These are phyloP conservation scores for Termitomyces sp. DNA, from an alignment of 768 basidiomycete species.

Conservation along the genomic window DNA sequence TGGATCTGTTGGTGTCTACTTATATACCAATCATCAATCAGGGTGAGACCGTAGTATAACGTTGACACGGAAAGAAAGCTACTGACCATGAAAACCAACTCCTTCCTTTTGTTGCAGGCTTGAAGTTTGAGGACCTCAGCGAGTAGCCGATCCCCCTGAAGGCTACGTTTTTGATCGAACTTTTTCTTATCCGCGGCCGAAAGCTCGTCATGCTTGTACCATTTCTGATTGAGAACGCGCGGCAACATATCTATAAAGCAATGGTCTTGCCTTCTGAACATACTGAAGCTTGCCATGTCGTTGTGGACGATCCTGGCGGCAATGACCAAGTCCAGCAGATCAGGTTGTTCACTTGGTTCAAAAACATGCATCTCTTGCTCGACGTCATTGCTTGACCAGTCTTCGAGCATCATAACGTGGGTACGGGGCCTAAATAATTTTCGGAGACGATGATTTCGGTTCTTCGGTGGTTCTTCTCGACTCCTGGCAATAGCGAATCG, in stretches of 20 bases:
- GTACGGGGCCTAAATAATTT: neutral
- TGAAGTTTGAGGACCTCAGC: conserved; percentile 1
- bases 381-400: neutral
- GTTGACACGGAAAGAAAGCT: neutral
- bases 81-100: neutral
- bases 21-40: too few species aligned
- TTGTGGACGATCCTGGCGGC: conserved; percentile 2
- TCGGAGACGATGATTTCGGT: neutral
- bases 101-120: neutral
- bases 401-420: neutral
- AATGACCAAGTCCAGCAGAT: conserved; percentile 1
- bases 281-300: neutral
- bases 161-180: neutral
- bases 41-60: neutral
- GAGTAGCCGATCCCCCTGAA: neutral
- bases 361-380: neutral
- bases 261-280: conserved; percentile 4
- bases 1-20: neutral
- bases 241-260: conserved; percentile 4
- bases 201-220: neutral
- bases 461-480: neutral
- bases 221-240: conserved; percentile 1
- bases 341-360: neutral
- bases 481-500: neutral
- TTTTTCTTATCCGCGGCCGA: neutral